Evolutionary conservation across 1,284 basidiomycete genomes (phyloP).

Genomic region (Sporisorium sorghi): DNA sequence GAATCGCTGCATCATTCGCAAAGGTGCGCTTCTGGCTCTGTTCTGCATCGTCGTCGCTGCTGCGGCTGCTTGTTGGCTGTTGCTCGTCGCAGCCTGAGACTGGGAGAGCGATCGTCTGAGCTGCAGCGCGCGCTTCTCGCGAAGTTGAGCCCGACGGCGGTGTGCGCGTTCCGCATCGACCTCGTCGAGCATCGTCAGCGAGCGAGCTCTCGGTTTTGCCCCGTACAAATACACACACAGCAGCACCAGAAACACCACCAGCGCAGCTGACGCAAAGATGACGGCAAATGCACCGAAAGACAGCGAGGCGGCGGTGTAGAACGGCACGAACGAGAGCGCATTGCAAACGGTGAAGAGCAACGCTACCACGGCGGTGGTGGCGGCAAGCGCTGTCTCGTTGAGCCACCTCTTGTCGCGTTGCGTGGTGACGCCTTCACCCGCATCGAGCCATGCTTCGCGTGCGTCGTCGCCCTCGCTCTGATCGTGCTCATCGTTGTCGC

Average conservation of each 20-base stretch:
- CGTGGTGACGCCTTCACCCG: conserved; percentile 17
- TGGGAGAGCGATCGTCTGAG: conserved; percentile 17
- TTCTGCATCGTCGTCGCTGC: not conserved
- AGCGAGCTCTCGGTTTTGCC: conserved; percentile 16
- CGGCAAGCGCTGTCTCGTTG: conserved; percentile 39
- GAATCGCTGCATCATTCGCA: conserved; percentile 9
- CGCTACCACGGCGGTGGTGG: conserved; percentile 14
- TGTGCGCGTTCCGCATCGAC: conserved; percentile 27
- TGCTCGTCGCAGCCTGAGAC: conserved; percentile 9
- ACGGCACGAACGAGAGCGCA: conserved; percentile 21
- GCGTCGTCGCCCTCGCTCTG: not conserved
- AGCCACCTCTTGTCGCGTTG: conserved; percentile 41
- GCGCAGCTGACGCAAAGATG: conserved; percentile 34
- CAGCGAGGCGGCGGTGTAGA: conserved; percentile 19
- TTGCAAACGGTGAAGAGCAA: conserved; percentile 29
- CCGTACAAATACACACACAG: conserved; percentile 44
- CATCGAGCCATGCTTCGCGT: conserved; percentile 28
- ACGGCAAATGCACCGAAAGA: conserved; percentile 29
- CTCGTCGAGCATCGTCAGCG: conserved; percentile 29
- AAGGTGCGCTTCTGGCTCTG: conserved; percentile 7
- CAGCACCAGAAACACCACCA: conserved; percentile 17
- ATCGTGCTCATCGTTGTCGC: not conserved
- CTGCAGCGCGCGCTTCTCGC: conserved; percentile 25
- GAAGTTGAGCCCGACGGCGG: conserved; percentile 1
- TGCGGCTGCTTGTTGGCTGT: not conserved